A percentile compares a stretch with the other conserved stretches of the same genome.
Conservation (phyloP, 169 alveolate species). For the Cryptosporidium viatorum region DNA sequence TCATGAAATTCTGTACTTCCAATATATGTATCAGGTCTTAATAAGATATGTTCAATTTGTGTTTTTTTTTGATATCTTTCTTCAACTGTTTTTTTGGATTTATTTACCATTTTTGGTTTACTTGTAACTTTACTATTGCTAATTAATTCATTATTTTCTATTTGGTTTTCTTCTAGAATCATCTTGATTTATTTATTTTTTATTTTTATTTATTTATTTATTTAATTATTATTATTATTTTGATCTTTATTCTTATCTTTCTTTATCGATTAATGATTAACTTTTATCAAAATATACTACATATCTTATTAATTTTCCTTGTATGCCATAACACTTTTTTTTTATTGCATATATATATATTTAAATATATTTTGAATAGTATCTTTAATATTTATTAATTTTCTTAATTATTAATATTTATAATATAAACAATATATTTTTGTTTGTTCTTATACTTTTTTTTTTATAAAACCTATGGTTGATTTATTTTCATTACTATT, state of each 20-base stretch:
- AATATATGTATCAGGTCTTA: conserved; percentile 98
- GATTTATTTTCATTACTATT: neutral
- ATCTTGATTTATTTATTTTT: neutral
- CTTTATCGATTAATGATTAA: too few relatives aligned
- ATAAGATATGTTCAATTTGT: conserved; percentile 96
- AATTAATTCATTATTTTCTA: neutral
- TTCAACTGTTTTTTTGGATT: conserved; percentile 90
- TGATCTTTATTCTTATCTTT: too few relatives aligned
- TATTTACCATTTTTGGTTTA: conserved; percentile 10
- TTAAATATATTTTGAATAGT: too few relatives aligned
- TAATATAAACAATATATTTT: too few relatives aligned
- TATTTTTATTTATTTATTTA: neutral
- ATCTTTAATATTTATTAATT: too few relatives aligned
- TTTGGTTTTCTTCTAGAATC: conserved; percentile 6
- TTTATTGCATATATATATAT: too few relatives aligned
- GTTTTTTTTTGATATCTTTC: conserved; percentile 97
- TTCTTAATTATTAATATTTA: conserved; percentile 4
- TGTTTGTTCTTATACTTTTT: neutral
- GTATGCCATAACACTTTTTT: too few relatives aligned
- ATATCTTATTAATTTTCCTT: too few relatives aligned
- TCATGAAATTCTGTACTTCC: conserved; percentile 94
- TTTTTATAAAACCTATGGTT: neutral
- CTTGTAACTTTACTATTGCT: conserved; percentile 18
- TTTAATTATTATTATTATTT: neutral
- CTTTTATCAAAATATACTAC: too few relatives aligned